phyloP scores from a whole-genome alignment of 2,329 filamentous ascomycete species.

The Scytalidium sp. region DNA sequence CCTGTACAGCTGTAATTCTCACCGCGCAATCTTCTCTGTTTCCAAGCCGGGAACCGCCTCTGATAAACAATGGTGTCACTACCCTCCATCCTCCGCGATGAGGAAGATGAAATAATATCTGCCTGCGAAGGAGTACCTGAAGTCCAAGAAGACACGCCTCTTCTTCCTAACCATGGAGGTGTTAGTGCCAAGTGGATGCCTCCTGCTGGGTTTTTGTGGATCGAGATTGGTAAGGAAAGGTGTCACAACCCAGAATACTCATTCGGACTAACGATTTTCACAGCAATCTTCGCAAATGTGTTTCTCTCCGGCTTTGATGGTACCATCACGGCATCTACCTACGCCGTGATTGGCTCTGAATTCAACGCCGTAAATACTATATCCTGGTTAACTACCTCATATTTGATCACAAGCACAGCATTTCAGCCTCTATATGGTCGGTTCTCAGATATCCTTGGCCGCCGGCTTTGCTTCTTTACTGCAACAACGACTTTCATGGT shows the following conservation, averaged over 20 bases:
- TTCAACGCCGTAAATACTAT: slow-evolving; percentile 70
- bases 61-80: neutral
- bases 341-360: slow-evolving; percentile 72
- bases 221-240: slow-evolving; percentile 43
- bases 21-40: no score
- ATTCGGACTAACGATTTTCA: neutral
- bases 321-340: slow-evolving; percentile 70
- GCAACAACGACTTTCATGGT: slow-evolving; percentile 58
- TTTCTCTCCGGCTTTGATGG: slow-evolving; percentile 68
- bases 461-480: slow-evolving; percentile 61
- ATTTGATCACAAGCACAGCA: slow-evolving; percentile 67
- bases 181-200: slow-evolving; percentile 37
- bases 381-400: slow-evolving; percentile 73
- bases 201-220: slow-evolving; percentile 52
- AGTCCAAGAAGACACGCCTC: neutral
- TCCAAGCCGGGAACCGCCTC: no score
- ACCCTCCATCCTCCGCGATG: neutral
- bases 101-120: neutral
- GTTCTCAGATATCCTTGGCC: slow-evolving; percentile 67
- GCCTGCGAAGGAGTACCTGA: neutral
- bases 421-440: slow-evolving; percentile 72
- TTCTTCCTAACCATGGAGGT: neutral
- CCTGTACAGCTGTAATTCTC: no score
- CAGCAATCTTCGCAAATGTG: slow-evolving; percentile 61
- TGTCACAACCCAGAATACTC: slow-evolving; percentile 1